Conservation (phyloP, 2,329 filamentous ascomycete species). For the Aureobasidium vineae region DNA sequence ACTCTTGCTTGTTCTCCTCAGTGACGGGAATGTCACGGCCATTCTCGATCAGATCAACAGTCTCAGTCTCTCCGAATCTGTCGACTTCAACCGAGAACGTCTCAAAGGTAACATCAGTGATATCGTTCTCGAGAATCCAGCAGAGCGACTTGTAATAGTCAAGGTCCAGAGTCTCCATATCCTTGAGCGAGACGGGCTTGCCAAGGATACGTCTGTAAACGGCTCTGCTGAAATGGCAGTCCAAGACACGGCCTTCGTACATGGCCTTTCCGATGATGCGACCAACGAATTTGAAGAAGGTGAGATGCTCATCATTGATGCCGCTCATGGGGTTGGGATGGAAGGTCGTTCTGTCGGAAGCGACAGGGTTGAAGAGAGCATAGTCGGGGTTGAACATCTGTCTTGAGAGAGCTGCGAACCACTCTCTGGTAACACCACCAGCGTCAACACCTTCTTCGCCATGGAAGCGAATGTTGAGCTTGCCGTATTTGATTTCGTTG, state of each 20-base stretch:
- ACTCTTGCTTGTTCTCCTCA: slow-evolving; percentile 98
- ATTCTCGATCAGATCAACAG: slow-evolving; percentile 81
- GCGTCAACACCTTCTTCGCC: slow-evolving; percentile 98
- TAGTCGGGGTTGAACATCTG: slow-evolving; percentile 99
- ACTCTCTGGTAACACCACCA: slow-evolving; percentile 94
- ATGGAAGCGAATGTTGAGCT: slow-evolving; percentile 95
- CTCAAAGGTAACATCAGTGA: slow-evolving; percentile 95
- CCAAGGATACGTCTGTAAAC: slow-evolving; percentile 98
- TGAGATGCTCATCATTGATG: slow-evolving; percentile 91
- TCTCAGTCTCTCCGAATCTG: slow-evolving; percentile 84
- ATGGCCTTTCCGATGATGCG: slow-evolving; percentile 97
- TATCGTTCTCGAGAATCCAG: slow-evolving; percentile 99
- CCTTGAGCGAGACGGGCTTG: slow-evolving; percentile 93
- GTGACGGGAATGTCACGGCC: slow-evolving; percentile 92
- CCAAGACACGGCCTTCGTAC: slow-evolving; percentile 91
- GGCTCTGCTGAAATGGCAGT: slow-evolving; percentile 98
- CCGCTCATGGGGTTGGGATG: slow-evolving; percentile 93
- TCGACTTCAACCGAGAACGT: slow-evolving; percentile 94
- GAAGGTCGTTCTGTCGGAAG: slow-evolving; percentile 96
- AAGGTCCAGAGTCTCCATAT: slow-evolving; percentile 97
- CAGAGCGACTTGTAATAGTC: slow-evolving; percentile 98
- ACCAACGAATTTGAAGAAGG: slow-evolving; percentile 99
- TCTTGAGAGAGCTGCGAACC: slow-evolving; percentile 95
- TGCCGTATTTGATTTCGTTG: slow-evolving; percentile 98
- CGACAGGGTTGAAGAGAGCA: slow-evolving; percentile 92